Conservation (phyloP, 2,329 filamentous ascomycete species). For the Daldinia eschscholtzii region DNA sequence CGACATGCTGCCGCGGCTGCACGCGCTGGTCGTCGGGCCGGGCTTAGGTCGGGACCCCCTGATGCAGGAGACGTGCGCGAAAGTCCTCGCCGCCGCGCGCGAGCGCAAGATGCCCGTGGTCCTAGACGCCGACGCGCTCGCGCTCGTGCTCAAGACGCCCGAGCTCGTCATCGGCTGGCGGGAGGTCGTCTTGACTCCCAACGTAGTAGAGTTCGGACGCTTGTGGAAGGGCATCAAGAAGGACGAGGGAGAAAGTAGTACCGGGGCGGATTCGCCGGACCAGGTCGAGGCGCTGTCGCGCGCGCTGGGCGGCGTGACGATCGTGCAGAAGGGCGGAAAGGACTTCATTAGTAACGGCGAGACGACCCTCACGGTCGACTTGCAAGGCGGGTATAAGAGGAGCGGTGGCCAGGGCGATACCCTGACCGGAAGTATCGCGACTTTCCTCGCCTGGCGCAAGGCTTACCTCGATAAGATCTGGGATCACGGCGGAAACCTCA, state of each 20-base stretch:
- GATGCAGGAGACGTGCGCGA: constrained; percentile 88
- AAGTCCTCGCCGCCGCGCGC: constrained; percentile 83
- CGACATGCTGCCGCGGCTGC: constrained; percentile 84
- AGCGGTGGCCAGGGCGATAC: constrained; percentile 97
- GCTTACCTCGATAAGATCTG: constrained; percentile 88
- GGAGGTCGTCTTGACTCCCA: constrained; percentile 91
- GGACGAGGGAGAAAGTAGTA: constrained; percentile 60
- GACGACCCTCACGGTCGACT: constrained; percentile 79
- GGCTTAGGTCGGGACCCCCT: constrained; percentile 89
- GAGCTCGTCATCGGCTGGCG: constrained; percentile 83
- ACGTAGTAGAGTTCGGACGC: constrained; percentile 90
- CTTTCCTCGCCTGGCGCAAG: constrained; percentile 87
- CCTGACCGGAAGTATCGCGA: constrained; percentile 88
- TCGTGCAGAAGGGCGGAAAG: constrained; percentile 87
- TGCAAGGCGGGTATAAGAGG: constrained; percentile 86
- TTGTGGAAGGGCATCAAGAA: constrained; percentile 77
- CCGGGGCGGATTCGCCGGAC: constrained; percentile 53
- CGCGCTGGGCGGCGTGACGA: constrained; percentile 86
- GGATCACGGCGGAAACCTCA: constrained; percentile 68
- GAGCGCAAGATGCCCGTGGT: constrained; percentile 82
- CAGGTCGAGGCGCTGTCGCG: constrained; percentile 76
- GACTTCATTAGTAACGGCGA: constrained; percentile 88
- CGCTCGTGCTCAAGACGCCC: constrained; percentile 80
- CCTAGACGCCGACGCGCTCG: constrained; percentile 90
- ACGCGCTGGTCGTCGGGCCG: constrained; percentile 93